These are phyloP conservation scores for Rugosomyces carneus DNA, from an alignment of 1,284 basidiomycete genomes.

Conservation along the genomic window DNA sequence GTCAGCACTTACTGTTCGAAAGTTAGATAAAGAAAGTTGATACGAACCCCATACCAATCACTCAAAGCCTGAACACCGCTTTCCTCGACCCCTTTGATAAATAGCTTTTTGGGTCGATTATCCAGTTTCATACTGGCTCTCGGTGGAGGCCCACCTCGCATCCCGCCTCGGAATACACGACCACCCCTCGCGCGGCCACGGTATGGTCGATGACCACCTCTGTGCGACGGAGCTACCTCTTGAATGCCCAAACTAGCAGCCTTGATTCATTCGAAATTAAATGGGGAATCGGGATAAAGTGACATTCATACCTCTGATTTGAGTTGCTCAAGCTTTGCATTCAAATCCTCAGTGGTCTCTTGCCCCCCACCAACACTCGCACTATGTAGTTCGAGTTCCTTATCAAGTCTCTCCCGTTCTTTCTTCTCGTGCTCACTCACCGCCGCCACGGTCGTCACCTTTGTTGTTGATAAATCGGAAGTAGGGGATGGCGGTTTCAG, in stretches of 20 bases:
- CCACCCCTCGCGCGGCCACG: slow-evolving; percentile 68
- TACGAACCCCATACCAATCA: slow-evolving; percentile 77
- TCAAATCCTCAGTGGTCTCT: slow-evolving; percentile 64
- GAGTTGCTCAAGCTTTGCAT: slow-evolving; percentile 75
- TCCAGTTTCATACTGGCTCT: slow-evolving; percentile 81
- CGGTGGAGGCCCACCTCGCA: slow-evolving; percentile 53
- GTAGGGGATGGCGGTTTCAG: slow-evolving; percentile 39
- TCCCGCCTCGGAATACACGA: slow-evolving; percentile 55
- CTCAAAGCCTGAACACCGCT: slow-evolving; percentile 57
- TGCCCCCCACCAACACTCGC: slow-evolving; percentile 32
- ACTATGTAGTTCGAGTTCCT: slow-evolving; percentile 66
- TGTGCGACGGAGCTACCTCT: slow-evolving; percentile 36
- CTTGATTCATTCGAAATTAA: slow-evolving; percentile 27
- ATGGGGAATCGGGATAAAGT: background rate
- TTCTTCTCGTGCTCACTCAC: slow-evolving; percentile 41
- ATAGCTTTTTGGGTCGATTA: slow-evolving; percentile 80
- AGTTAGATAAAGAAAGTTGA: background rate
- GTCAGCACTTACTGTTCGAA: slow-evolving; percentile 4
- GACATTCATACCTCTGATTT: slow-evolving; percentile 65
- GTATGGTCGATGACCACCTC: slow-evolving; percentile 55
- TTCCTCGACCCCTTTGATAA: slow-evolving; percentile 62
- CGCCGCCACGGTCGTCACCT: slow-evolving; percentile 17
- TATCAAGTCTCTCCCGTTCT: slow-evolving; percentile 64
- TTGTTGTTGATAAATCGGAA: slow-evolving; percentile 17
- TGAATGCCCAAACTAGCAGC: slow-evolving; percentile 77